Base-by-base conservation (phyloP, 2,329 filamentous ascomycete species). In the Fusarium devonianum region DNA sequence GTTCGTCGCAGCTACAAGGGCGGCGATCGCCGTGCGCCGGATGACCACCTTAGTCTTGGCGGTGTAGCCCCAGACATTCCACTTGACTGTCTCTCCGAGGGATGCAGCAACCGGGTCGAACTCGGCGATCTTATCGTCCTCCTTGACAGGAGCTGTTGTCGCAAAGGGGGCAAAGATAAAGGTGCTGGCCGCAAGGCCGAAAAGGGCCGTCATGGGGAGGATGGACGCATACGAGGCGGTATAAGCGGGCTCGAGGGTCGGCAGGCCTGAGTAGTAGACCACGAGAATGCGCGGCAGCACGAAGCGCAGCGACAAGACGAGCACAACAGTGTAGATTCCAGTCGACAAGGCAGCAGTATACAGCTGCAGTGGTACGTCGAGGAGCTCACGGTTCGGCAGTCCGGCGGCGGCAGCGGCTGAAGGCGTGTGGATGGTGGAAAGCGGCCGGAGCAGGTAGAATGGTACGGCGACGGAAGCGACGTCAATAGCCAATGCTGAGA, bases 151-250 rank as follows among this genome's bases (percentile, higher is more conserved):
- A 18, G 78, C 80, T 0, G 81, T 78, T 11, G 76, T 79, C 13
- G 83, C 81, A 16, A 84, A 81, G 2, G 87, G 85, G 28, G 84
- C 82, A 69, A 96, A 95, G 60, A 97, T 83, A 69, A 95, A 93
- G 34, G 82, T 81, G 53, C 85, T 85, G 4, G 87, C 85, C 1
- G 90, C 88, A 53, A 84, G 76, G 3, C 92, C 92, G 13, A 89
- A 78, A 3, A 78, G 63, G 4, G 81, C 56, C 6, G 78, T 77
- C 32, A 80, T 79, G 1, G 87, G 85, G 4, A 91, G 71, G 36
- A 89, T 78, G 7, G 81, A 78, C 29, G 81, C 70, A 26, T 84
- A 82, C 2, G 81, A 82, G 9, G 87, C 82, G 16, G 80, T 75
- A 68, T 93, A 85, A 3, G 86, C 88, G 10, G 81, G 78, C 54